These are phyloP conservation scores for Suhomyces bribrorum DNA, from an alignment of 1,139 yeast species.

Conservation along the genomic window DNA sequence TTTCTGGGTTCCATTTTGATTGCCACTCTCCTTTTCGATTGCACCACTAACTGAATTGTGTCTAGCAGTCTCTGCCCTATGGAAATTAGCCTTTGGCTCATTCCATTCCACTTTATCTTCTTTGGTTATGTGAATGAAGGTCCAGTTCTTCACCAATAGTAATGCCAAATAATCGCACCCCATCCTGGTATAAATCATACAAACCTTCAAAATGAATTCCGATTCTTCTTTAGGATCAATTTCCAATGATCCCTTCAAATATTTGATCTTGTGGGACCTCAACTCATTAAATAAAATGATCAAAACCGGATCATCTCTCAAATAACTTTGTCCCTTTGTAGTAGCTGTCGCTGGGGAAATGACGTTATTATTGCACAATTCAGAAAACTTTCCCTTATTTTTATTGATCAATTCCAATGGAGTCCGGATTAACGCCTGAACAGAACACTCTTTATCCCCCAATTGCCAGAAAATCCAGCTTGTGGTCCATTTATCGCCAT, in stretches of 20 bases:
- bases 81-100: slow-evolving; percentile 1
- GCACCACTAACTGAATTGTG: slow-evolving; percentile 4
- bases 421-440: slow-evolving; percentile 64
- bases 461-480: slow-evolving; percentile 83
- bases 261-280: slow-evolving; percentile 50
- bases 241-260: slow-evolving; percentile 49
- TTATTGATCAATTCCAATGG: slow-evolving; percentile 47
- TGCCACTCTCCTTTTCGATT: neutral
- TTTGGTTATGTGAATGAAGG: slow-evolving; percentile 38
- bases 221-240: slow-evolving; percentile 57
- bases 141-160: slow-evolving; percentile 67
- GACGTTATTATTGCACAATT: slow-evolving; percentile 23
- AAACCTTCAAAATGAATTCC: slow-evolving; percentile 59
- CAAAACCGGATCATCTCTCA: slow-evolving; percentile 82
- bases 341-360: slow-evolving; percentile 19
- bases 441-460: slow-evolving; percentile 50
- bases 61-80: slow-evolving; percentile 1
- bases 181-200: slow-evolving; percentile 76
- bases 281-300: slow-evolving; percentile 64
- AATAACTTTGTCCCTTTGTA: slow-evolving; percentile 30
- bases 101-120: slow-evolving; percentile 13
- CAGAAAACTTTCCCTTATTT: slow-evolving; percentile 24
- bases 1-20: neutral
- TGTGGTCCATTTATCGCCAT: slow-evolving; percentile 80
- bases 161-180: slow-evolving; percentile 85